Evolutionary conservation across 2,329 filamentous ascomycete species (phyloP).

Genomic region (Aureobasidium sp.): DNA sequence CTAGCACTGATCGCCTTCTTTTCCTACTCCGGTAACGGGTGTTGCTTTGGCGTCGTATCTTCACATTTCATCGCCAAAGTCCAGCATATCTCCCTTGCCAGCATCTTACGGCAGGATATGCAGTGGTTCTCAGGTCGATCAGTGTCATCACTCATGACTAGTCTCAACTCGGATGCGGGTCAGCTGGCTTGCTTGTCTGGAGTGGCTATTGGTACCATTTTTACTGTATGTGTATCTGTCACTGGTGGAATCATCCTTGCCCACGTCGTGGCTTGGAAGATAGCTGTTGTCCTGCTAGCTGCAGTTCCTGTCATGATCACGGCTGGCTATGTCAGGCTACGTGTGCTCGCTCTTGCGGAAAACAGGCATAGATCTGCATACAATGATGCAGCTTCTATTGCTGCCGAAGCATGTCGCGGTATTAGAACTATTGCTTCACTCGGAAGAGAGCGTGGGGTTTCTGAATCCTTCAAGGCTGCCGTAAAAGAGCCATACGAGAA

Average conservation of each 20-base stretch:
- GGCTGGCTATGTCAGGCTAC: slow-evolving; percentile 39
- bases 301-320: slow-evolving; percentile 43
- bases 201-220: slow-evolving; percentile 44
- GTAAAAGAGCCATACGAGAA: slow-evolving; percentile 35
- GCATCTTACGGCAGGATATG: slow-evolving; percentile 50
- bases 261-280: slow-evolving; percentile 44
- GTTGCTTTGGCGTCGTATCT: slow-evolving; percentile 43
- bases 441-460: slow-evolving; percentile 34
- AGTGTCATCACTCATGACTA: slow-evolving; percentile 39
- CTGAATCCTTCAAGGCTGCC: slow-evolving; percentile 31
- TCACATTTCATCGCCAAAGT: slow-evolving; percentile 39
- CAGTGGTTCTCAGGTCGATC: slow-evolving; percentile 42
- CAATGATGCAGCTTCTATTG: slow-evolving; percentile 55
- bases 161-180: slow-evolving; percentile 42
- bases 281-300: slow-evolving; percentile 43
- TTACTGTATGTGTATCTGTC: slow-evolving; percentile 41
- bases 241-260: slow-evolving; percentile 42
- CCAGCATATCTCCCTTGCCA: slow-evolving; percentile 41
- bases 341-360: slow-evolving; percentile 51
- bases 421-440: slow-evolving; percentile 53
- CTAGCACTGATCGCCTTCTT: slow-evolving; percentile 45
- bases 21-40: slow-evolving; percentile 38
- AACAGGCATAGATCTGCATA: slow-evolving; percentile 59
- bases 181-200: slow-evolving; percentile 43
- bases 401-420: slow-evolving; percentile 59